These are phyloP conservation scores for Ceratobasidium sp. DNA, from an alignment of 1,284 basidiomycete genomes.

Conservation along the genomic window DNA sequence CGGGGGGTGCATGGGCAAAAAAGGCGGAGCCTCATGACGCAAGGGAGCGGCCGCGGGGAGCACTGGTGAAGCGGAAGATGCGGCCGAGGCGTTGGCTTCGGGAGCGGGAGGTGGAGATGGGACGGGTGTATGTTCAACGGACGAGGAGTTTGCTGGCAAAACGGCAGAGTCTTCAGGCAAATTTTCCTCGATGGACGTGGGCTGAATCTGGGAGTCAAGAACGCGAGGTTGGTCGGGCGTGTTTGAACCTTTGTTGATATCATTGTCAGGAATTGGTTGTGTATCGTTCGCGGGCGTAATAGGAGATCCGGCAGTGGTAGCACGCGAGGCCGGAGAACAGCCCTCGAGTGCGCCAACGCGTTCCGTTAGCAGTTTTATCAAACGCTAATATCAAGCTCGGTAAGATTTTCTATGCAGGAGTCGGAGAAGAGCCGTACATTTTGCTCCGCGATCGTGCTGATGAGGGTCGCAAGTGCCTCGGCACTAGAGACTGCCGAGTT, in stretches of 20 bases:
- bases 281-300: background rate
- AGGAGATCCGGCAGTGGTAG: background rate
- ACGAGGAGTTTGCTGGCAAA: too few species aligned
- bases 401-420: background rate
- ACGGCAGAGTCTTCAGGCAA: too few species aligned
- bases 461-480: background rate
- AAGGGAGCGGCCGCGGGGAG: background rate
- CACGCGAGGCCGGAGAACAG: background rate
- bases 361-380: constrained; percentile 1
- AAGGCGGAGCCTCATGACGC: background rate
- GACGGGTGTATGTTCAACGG: background rate
- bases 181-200: too few species aligned
- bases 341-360: background rate
- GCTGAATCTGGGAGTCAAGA: too few species aligned
- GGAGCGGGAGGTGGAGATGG: background rate
- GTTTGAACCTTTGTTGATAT: too few species aligned
- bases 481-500: background rate
- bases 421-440: background rate
- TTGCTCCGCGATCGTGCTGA: constrained; percentile 13
- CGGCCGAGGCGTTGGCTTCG: background rate
- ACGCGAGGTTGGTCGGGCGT: too few species aligned
- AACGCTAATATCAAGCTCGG: background rate
- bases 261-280: too few species aligned
- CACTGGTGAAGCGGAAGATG: background rate
- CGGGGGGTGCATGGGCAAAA: background rate